Conservation (phyloP, 2,329 filamentous ascomycete genomes). For the Fonsecaea erecta region DNA sequence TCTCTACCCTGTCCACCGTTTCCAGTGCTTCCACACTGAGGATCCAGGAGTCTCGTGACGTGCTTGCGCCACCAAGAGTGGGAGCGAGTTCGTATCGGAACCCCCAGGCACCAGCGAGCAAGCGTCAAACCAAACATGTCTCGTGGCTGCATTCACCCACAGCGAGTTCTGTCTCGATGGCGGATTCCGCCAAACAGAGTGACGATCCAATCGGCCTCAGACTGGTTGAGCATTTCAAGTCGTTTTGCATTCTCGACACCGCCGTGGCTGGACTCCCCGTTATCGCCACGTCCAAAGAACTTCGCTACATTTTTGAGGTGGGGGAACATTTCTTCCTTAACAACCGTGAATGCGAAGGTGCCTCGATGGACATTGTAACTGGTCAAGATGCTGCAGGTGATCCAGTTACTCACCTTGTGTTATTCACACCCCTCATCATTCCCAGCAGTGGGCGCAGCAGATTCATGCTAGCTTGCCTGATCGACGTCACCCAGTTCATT, state of each 20-base stretch:
- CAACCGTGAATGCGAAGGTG: conserved; percentile 32
- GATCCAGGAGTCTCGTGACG: conserved; percentile 28
- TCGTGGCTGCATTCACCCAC: conserved; percentile 32
- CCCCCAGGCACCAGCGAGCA: not conserved
- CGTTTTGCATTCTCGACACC: conserved; percentile 40
- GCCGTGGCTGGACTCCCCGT: conserved; percentile 35
- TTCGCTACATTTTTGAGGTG: conserved; percentile 37
- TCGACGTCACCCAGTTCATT: conserved; percentile 41
- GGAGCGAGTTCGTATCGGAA: not conserved
- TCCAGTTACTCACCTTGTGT: conserved; percentile 37
- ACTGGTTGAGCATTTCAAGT: conserved; percentile 39
- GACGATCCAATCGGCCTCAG: conserved; percentile 3
- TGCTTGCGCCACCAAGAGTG: not conserved
- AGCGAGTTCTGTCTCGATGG: conserved; percentile 20
- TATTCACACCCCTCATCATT: conserved; percentile 38
- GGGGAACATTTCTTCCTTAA: conserved; percentile 39
- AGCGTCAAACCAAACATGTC: conserved; percentile 24
- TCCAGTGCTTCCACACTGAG: conserved; percentile 30
- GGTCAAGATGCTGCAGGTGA: conserved; percentile 37
- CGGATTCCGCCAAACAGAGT: not conserved
- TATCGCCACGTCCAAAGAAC: conserved; percentile 36
- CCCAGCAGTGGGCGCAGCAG: conserved; percentile 34
- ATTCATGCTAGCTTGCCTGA: conserved; percentile 38
- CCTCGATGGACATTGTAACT: conserved; percentile 37
- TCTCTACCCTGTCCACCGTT: conserved; percentile 27